phyloP scores from a whole-genome alignment of 306 rosid genomes.

The Quercus glauca region DNA sequence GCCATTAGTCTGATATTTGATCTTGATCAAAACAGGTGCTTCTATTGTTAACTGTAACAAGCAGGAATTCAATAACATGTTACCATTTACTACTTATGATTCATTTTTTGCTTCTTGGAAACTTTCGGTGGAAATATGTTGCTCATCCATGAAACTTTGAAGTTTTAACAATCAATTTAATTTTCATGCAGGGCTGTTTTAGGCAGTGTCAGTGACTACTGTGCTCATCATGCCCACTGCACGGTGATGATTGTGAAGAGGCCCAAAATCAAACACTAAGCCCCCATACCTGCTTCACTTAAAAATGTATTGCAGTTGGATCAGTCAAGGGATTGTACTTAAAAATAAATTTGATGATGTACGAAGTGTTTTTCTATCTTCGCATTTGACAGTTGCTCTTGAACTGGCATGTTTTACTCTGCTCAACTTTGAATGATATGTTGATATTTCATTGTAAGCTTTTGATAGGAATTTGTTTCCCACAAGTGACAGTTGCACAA shows the following conservation, averaged over 20 bases:
- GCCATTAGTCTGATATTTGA: neutral
- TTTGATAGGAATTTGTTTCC: no score
- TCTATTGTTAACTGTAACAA: neutral
- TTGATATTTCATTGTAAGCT: neutral
- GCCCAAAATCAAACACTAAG: slow-evolving; percentile 52
- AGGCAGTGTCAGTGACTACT: slow-evolving; percentile 83
- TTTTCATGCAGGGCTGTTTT: slow-evolving; percentile 59
- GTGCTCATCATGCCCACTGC: slow-evolving; percentile 79
- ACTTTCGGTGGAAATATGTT: no score
- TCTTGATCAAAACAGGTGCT: neutral
- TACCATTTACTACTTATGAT: no score
- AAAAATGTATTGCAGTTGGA: neutral
- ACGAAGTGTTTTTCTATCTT: no score
- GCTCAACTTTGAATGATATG: no score
- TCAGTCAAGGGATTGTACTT: neutral
- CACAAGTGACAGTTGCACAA: no score
- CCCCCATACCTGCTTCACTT: neutral
- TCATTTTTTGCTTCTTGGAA: no score
- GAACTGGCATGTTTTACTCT: no score
- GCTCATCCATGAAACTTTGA: no score
- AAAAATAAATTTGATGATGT: neutral
- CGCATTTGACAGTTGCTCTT: no score
- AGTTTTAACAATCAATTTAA: neutral
- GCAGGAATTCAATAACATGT: no score
- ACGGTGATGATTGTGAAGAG: slow-evolving; percentile 74